Evolutionary conservation across 345 rosid species (phyloP), one percentile per base, ranked within the genome.

Genomic region (Populus deltoides): DNA sequence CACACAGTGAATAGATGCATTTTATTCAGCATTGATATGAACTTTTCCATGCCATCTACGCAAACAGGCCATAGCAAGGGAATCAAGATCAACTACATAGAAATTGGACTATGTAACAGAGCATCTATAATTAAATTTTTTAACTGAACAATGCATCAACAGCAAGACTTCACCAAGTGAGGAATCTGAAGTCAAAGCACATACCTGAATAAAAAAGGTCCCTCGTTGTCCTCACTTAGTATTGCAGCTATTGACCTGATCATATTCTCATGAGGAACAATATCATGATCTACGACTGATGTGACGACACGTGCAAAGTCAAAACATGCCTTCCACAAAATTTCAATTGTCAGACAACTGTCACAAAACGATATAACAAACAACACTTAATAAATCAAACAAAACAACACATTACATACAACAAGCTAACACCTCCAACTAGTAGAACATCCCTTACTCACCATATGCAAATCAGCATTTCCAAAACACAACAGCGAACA

Each of bases 391-490:
- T 43, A 65, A 77, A 80, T 82, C 47, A 51, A 81, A 85, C 78
- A 71, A 76, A 71, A 55, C 38, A 62, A 63, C 43, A 75, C 9
- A 47, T 68, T 41, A 68, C 77, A 68, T 17, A 8, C 71, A 66
- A 77, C 47, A 77, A 87, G 55, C 59, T 66, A 77, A 10, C 17
- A 45, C 68, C 61, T 35, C 65, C 67, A 78, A 80, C 77, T 69
- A 59, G 25, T 43, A 77, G 49, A 72, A 24, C 71, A 24, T 27
- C 3, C 70, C 41, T 24, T 61, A 85, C 96, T 80, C 87, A 95
- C 97, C 97, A 92, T 93, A 70, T 95, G 99, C 90, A 95, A 75
- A 75, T 88, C 94, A 76, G 92, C 88, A 80, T 89, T 91, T 76
- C 92, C 97, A 84, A 83, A 87, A 74, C 97, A 89, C 80, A 95